Base-by-base conservation (phyloP, 2,329 filamentous ascomycete species). In the Chaetomium sp. region DNA sequence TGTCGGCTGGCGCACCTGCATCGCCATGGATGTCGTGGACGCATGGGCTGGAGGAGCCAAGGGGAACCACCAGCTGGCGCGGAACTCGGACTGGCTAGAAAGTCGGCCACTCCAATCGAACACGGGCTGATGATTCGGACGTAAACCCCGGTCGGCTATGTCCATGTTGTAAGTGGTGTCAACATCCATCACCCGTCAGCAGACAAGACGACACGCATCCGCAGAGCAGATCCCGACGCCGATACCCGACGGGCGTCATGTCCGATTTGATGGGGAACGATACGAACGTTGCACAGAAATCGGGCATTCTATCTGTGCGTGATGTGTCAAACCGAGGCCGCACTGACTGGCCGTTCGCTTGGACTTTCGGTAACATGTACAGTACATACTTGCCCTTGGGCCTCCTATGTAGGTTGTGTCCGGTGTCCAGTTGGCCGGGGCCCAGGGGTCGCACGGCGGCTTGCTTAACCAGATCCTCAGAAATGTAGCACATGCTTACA, bases 201-300 rank as follows among this genome's bases (percentile, higher is more conserved):
- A 25, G 27, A 23, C 19, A 54, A 21, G 47, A 29, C 23, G n/a
- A 23, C 25, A 53, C n/a, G n/a, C 38, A 27, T 13, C n/a, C 29
- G 21, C 23, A 42, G 8, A 29, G 23, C 45, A 47, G n/a, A 47
- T 29, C 50, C 53, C 57, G 53, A 57, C 53, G 53, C 63, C 23
- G 51, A n/a, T 35, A 53, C 42, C 51, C 63, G 57, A 29, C 12
- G 12, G 27, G 29, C 21, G 13, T 9, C 19, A 31, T 10, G 19
- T 23, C 23, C 31, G 13, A 53, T 45, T 57, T 19, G 47, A 50
- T 21, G 25, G 45, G 13, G 50, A 27, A 50, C 59, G 51, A 29
- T 56, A 31, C 42, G 53, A 50, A 33, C 33, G 33, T 27, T 47
- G 38, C 21, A 61, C 50, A 47, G 21, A 54, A 13, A 25, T 31